Conservation (phyloP, 2,329 filamentous ascomycete genomes). For the Thyridium curvatum region DNA sequence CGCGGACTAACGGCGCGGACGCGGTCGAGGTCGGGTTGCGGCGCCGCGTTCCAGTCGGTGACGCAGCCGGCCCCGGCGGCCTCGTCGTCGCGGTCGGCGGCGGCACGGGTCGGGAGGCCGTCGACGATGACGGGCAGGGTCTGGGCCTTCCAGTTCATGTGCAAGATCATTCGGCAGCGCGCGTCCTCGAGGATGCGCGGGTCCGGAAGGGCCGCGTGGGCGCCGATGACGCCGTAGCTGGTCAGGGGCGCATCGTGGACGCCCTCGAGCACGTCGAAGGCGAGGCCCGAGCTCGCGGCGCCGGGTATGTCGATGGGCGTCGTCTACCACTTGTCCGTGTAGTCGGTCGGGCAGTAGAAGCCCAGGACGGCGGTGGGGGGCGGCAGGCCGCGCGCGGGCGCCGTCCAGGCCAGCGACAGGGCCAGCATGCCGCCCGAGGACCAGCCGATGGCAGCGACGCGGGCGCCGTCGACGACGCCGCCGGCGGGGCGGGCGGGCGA, state of each 20-base stretch:
- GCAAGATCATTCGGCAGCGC: constrained; percentile 17
- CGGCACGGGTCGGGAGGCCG: constrained; percentile 12
- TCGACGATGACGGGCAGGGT: constrained; percentile 16
- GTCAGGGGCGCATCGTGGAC: background rate
- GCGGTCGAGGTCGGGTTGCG: constrained; percentile 8
- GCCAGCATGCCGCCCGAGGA: constrained; percentile 41
- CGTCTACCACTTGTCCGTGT: constrained; percentile 9
- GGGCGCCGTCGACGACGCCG: background rate
- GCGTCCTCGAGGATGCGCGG: no score
- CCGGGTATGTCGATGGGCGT: constrained; percentile 3
- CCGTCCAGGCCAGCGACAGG: constrained; percentile 33
- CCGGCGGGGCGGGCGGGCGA: background rate
- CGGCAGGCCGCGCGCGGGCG: constrained; percentile 14
- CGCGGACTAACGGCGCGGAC: constrained; percentile 14
- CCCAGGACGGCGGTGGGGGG: constrained; percentile 34
- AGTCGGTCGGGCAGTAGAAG: constrained; percentile 29
- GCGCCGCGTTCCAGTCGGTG: constrained; percentile 7
- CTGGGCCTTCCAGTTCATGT: constrained; percentile 21
- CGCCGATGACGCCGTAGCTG: constrained; percentile 3
- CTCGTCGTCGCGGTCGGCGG: constrained; percentile 1
- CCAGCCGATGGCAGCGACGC: constrained; percentile 31
- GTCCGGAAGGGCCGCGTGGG: constrained; percentile 8
- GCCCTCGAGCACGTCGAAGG: background rate
- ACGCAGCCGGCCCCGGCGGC: background rate
- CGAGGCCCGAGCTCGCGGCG: no score